Evolutionary conservation across 352 stramenopile species (phyloP), one percentile per base, ranked within the genome.

Genomic region (Thalassiosira exigua): DNA sequence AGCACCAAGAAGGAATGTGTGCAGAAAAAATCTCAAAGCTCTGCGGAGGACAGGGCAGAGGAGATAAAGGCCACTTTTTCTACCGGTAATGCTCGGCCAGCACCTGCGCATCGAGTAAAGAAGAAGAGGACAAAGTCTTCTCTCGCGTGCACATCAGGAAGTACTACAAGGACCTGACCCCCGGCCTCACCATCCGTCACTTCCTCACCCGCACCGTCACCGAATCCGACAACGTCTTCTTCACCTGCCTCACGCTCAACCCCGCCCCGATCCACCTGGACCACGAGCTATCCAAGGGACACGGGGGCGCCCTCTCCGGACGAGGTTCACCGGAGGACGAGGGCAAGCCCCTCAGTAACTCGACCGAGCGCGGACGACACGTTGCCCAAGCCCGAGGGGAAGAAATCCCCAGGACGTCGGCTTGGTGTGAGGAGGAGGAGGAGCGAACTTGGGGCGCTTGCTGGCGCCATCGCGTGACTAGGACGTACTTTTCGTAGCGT

Each of bases 151-250:
- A 41, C 46, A 53, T 76, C 9, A 69, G 76, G 9, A 84, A 84
- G 69, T 77, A 77, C 50, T 76, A 78, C 59, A 69, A 84, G 53
- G 76, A 84, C 36, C 50, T 84, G 0, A 53, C 69, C 24, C 69
- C 69, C 4, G 69, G 76, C 41, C 44, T 80, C 27, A 79, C 24
- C 41, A 74, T 84, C 29, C 53, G 62, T 26, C 76, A 84, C 44
- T 84, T 74, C 42, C 44, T 84, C 4, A 84, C 76, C 1, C 57
- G 76, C 3, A 84, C 76, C 11, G 76, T 84, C 7, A 84, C 76
- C 42, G 76, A 84, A 36, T 57, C 76, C 21, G 76, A 84, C 39
- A 84, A 84, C 52, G 69, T 84, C 17, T 84, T 84, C 57, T 84
- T 84, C 42, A 84, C 76, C n/a, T 84, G 76, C 30, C 62, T 84